Base-by-base conservation (phyloP, 805 yeast genomes). In the Zygotorulaspora chibaensis region DNA sequence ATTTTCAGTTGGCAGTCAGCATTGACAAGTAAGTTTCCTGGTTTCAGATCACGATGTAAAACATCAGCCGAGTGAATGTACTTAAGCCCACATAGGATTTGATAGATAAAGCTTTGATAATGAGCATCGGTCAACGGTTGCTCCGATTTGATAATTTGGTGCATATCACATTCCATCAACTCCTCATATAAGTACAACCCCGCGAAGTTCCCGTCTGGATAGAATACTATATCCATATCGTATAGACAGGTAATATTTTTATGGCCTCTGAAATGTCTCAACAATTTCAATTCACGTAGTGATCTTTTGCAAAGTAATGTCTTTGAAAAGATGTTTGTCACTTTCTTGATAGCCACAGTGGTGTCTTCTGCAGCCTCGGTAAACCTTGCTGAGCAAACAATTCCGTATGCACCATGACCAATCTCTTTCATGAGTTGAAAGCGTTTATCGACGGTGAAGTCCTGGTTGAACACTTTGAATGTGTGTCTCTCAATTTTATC, bases 381-480 rank as follows among this genome's bases (percentile, higher is more conserved):
- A 64, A 89, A 90, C 56, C 82, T 79, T 13, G 99, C 99, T 1
- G 96, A 85, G 61, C 97, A 91, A 5, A 93, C 99, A 3, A 91
- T 83, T 35, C 99, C 99, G 61, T 93, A 93, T 1, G 99, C 98
- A 10, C 99, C 99, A 58, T 93, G 97, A 4, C 99, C 99, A 33
- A 93, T 76, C 57, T 93, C 98, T 59, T 90, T 87, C 47, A 88
- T 87, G 55, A 93, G 76, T 61, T 88, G 87, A 64, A 91, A 88
- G 43, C 96, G 72, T 54, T 80, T 80, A 66, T 93, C 98, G 46
- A 93, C 90, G 35, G 90, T 80, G 65, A 93, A 93, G 62, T 88
- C 96, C 68, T 93, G 99, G 61, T 86, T 86, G 69, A 79, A 84
- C 33, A 85, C 90, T 54, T 81, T 81, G 62, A 77, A 77, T 11